Evolutionary conservation across 768 basidiomycete genomes (phyloP).

Genomic region (Lentinula lateritia): DNA sequence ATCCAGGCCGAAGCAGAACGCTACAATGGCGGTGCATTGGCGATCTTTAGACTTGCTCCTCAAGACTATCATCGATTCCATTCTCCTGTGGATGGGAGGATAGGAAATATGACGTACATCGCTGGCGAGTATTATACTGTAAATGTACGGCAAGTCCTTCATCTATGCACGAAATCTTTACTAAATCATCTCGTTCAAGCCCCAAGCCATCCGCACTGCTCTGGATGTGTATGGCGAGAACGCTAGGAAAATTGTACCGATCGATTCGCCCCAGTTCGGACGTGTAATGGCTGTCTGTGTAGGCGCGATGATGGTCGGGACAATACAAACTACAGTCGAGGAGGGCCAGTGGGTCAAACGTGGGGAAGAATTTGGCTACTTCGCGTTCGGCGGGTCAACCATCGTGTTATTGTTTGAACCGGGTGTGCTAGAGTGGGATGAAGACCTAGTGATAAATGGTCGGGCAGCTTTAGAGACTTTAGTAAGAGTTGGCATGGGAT

Average conservation of each 20-base stretch:
- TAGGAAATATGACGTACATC: conserved; percentile 81
- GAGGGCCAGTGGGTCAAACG: conserved; percentile 78
- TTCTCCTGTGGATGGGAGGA: conserved; percentile 75
- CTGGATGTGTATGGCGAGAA: conserved; percentile 96
- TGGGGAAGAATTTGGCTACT: conserved; percentile 91
- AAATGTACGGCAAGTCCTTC: conserved; percentile 49
- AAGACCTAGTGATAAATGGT: conserved; percentile 84
- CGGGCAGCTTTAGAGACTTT: conserved; percentile 83
- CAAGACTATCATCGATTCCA: conserved; percentile 97
- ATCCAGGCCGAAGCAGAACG: conserved; percentile 55
- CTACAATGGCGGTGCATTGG: conserved; percentile 78
- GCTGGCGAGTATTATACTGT: conserved; percentile 95
- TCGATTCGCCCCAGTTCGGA: conserved; percentile 86
- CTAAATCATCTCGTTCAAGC: conserved; percentile 34
- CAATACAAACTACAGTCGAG: conserved; percentile 80
- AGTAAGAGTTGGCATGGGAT: conserved; percentile 82
- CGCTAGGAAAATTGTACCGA: conserved; percentile 85
- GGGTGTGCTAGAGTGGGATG: conserved; percentile 83
- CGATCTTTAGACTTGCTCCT: conserved; percentile 88
- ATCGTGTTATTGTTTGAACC: conserved; percentile 89
- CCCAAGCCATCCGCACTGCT: conserved; percentile 88
- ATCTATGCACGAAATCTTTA: not conserved
- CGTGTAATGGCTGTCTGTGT: conserved; percentile 88
- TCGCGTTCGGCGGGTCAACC: conserved; percentile 96
- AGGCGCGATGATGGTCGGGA: conserved; percentile 95